Evolutionary conservation across 495 filamentous ascomycete species (phyloP).

Genomic region (Penicillium macrosclerotiorum): DNA sequence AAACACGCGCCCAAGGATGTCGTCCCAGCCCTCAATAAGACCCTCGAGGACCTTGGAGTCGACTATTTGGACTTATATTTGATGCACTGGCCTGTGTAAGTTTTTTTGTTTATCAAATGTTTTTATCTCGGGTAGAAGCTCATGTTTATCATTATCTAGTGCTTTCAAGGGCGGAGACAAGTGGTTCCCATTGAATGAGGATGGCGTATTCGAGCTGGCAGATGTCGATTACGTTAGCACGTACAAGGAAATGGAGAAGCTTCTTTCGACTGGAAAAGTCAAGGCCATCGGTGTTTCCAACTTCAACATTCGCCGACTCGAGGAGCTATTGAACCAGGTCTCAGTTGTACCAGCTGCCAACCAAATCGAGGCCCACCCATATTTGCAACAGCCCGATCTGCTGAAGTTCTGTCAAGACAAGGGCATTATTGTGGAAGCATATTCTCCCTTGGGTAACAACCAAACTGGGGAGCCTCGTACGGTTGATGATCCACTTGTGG

Average conservation of each 20-base stretch:
- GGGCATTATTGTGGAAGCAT: slow-evolving; percentile 57
- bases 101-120: too few relatives aligned
- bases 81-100: slow-evolving; percentile 70
- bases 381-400: slow-evolving; percentile 53
- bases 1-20: slow-evolving; percentile 35
- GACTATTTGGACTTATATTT: slow-evolving; percentile 72
- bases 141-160: too few relatives aligned
- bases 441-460: slow-evolving; percentile 57
- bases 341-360: slow-evolving; percentile 52
- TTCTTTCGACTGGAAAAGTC: slow-evolving; percentile 55
- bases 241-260: slow-evolving; percentile 58
- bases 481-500: slow-evolving; percentile 32
- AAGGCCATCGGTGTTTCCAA: slow-evolving; percentile 61
- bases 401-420: slow-evolving; percentile 45
- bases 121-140: too few relatives aligned
- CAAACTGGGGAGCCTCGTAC: slow-evolving; percentile 34
- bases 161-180: slow-evolving; percentile 28
- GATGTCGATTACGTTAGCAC: slow-evolving; percentile 57
- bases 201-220: slow-evolving; percentile 25
- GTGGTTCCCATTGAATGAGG: slow-evolving; percentile 38
- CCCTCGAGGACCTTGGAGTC: slow-evolving; percentile 56
- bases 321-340: slow-evolving; percentile 34
- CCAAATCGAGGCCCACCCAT: slow-evolving; percentile 64
- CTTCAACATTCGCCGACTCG: slow-evolving; percentile 47
- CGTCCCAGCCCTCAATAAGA: slow-evolving; percentile 45